Evolutionary conservation across 2,329 filamentous ascomycete species (phyloP).

Genomic region (Aspergillus costaricaensis): DNA sequence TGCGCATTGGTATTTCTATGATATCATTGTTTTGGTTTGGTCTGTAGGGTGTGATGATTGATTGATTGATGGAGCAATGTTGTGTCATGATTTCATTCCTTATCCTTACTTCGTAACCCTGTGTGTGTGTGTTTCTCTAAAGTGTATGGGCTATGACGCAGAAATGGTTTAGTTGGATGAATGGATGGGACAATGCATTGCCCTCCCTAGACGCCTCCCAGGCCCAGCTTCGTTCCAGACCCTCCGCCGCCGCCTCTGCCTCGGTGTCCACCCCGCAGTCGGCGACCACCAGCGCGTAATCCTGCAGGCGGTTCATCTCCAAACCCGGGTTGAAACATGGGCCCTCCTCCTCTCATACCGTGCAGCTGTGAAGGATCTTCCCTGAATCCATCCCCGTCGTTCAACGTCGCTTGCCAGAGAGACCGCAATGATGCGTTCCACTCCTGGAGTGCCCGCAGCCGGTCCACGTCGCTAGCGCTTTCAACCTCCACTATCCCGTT

Average conservation of each 20-base stretch:
- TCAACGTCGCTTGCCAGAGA: constrained; percentile 72
- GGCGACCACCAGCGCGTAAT: constrained; percentile 26
- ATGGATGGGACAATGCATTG: background rate
- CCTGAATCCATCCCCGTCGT: constrained; percentile 70
- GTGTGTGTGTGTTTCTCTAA: background rate
- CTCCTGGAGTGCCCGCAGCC: constrained; percentile 69
- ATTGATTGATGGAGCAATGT: no score
- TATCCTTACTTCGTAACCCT: background rate
- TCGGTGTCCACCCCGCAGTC: constrained; percentile 30
- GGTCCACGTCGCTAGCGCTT: constrained; percentile 67
- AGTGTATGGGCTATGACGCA: background rate
- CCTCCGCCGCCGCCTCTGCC: constrained; percentile 22
- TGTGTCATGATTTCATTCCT: background rate
- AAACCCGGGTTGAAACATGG: constrained; percentile 34
- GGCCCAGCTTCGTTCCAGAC: background rate
- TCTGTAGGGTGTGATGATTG: background rate
- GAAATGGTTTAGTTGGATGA: background rate
- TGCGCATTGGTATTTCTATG: background rate
- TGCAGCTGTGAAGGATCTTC: constrained; percentile 40
- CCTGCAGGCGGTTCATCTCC: constrained; percentile 31
- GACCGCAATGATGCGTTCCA: constrained; percentile 70
- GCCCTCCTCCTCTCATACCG: constrained; percentile 23
- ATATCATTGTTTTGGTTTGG: background rate
- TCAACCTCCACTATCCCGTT: constrained; percentile 80
- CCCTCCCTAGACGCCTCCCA: background rate